Conservation (phyloP, 1,284 basidiomycete species). For the Xerocomus amazonicus region DNA sequence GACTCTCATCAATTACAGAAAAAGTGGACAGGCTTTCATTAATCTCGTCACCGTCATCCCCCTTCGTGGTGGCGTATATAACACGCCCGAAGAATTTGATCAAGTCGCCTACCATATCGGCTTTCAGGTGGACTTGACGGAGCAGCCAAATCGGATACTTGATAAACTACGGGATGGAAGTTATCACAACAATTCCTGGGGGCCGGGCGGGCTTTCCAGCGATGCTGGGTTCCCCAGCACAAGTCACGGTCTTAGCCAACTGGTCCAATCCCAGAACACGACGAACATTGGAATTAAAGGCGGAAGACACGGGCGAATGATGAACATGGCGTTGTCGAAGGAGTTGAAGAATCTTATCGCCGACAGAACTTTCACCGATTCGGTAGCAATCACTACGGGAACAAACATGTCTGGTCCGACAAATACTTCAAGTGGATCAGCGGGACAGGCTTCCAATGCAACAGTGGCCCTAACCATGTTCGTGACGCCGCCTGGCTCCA, state of each 20-base stretch:
- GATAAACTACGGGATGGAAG: constrained; percentile 73
- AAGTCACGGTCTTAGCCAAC: constrained; percentile 9
- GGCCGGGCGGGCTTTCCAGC: not conserved
- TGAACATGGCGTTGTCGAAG: constrained; percentile 37
- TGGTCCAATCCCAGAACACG: constrained; percentile 16
- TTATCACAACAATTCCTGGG: constrained; percentile 45
- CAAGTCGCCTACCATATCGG: constrained; percentile 85
- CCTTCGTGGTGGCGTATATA: constrained; percentile 61
- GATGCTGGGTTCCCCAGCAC: not conserved
- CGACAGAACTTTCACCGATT: constrained; percentile 37
- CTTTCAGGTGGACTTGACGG: constrained; percentile 87
- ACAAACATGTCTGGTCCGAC: constrained; percentile 31
- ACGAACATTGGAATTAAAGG: constrained; percentile 24
- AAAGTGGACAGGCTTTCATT: constrained; percentile 82
- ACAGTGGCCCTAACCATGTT: constrained; percentile 23
- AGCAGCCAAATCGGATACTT: constrained; percentile 83
- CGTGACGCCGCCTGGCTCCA: constrained; percentile 7
- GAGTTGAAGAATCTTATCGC: constrained; percentile 40
- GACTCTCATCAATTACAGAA: constrained; percentile 84
- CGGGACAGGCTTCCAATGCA: constrained; percentile 12
- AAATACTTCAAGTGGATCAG: constrained; percentile 9
- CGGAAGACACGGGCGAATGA: constrained; percentile 36
- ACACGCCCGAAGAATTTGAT: constrained; percentile 44
- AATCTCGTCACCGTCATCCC: constrained; percentile 87
- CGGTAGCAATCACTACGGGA: constrained; percentile 34